Evolutionary conservation across 2,329 filamentous ascomycete genomes (phyloP).

Genomic region (Cladobotryum mycophilum): DNA sequence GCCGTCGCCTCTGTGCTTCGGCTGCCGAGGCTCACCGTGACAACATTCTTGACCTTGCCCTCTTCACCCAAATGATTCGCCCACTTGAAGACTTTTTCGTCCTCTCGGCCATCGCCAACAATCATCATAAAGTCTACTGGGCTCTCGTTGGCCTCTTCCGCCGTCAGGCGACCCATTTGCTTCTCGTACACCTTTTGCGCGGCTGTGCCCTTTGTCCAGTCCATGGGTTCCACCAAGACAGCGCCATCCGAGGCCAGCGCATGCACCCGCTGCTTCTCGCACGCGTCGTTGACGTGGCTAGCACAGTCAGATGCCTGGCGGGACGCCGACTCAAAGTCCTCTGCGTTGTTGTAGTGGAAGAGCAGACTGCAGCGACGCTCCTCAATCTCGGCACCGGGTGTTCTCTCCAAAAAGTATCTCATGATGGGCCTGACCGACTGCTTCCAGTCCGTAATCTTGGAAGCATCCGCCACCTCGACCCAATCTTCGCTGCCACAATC

Average conservation of each 20-base stretch:
- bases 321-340: slow-evolving; percentile 67
- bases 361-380: slow-evolving; percentile 87
- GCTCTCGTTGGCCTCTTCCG: slow-evolving; percentile 24
- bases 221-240: slow-evolving; percentile 76
- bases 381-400: slow-evolving; percentile 81
- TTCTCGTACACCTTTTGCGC: slow-evolving; percentile 65
- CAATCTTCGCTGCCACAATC: slow-evolving; percentile 63
- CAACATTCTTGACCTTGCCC: slow-evolving; percentile 59
- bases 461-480: slow-evolving; percentile 69
- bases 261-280: slow-evolving; percentile 74
- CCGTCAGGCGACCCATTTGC: slow-evolving; percentile 36
- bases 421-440: slow-evolving; percentile 75
- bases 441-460: slow-evolving; percentile 73
- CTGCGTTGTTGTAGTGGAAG: slow-evolving; percentile 81
- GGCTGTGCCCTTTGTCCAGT: slow-evolving; percentile 84
- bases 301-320: slow-evolving; percentile 85
- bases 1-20: slow-evolving; percentile 82
- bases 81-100: slow-evolving; percentile 92
- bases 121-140: slow-evolving; percentile 81
- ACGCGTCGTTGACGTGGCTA: slow-evolving; percentile 92
- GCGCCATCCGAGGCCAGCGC: slow-evolving; percentile 75
- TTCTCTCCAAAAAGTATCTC: slow-evolving; percentile 82
- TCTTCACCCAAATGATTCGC: slow-evolving; percentile 67
- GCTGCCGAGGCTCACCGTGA: slow-evolving; percentile 79
- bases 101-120: slow-evolving; percentile 83